A percentile compares a stretch with the other conserved stretches of the same genome.
Conservation (phyloP, 352 stramenopile genomes). For the Pythium chondricola region DNA sequence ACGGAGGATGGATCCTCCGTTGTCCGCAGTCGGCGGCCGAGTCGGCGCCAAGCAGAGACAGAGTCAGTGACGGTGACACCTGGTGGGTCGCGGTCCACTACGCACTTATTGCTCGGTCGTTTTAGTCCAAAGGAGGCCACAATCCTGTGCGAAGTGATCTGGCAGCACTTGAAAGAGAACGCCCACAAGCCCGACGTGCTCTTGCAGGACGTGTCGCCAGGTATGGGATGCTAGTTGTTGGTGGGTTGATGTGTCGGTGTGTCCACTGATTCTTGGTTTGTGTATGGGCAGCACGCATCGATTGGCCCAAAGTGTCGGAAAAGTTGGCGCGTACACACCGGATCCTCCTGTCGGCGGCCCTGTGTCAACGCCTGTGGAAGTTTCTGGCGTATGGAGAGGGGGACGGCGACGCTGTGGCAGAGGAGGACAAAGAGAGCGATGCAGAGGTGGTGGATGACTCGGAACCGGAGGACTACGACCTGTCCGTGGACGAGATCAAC, state of each 20-base stretch:
- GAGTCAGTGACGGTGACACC: background rate
- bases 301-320: conserved; percentile 38
- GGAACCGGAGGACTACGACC: conserved; percentile 44
- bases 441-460: conserved; percentile 37
- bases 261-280: no score
- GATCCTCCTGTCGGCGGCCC: conserved; percentile 23
- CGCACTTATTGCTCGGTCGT: conserved; percentile 26
- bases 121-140: conserved; percentile 47
- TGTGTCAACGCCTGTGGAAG: conserved; percentile 67
- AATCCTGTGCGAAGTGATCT: conserved; percentile 47
- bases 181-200: conserved; percentile 33
- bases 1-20: no score
- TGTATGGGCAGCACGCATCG: conserved; percentile 27
- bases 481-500: conserved; percentile 16
- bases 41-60: conserved; percentile 10
- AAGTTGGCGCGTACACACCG: conserved; percentile 34
- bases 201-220: conserved; percentile 35
- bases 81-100: background rate
- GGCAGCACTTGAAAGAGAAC: conserved; percentile 44
- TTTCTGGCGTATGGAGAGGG: conserved; percentile 58
- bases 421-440: background rate
- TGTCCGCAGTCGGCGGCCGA: conserved; percentile 16
- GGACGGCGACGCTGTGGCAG: background rate
- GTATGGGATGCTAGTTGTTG: conserved; percentile 1
- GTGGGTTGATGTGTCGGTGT: background rate